Conservation (phyloP, 768 basidiomycete genomes). For the Piloderma croceum region DNA sequence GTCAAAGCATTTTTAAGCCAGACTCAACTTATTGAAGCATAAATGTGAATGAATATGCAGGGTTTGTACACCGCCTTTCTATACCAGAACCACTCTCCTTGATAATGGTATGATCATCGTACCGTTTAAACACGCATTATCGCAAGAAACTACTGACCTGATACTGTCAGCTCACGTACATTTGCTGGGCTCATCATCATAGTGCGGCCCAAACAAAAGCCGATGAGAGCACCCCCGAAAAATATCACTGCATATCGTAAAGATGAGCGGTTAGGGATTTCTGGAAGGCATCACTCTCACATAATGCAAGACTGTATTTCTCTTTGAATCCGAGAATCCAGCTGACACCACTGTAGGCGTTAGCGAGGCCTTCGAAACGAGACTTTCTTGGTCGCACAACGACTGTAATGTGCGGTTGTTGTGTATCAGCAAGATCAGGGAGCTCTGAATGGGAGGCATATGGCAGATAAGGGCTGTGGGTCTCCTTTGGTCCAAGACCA, state of each 20-base stretch:
- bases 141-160: conserved; percentile 2
- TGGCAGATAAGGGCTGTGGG: too few relatives aligned
- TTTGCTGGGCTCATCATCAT: conserved; percentile 14
- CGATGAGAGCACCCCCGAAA: conserved; percentile 22
- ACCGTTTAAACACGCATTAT: background rate
- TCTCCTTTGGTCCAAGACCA: too few relatives aligned
- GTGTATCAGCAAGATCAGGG: too few relatives aligned
- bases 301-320: too few relatives aligned
- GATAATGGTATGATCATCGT: background rate
- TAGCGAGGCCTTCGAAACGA: background rate
- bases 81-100: conserved; percentile 26
- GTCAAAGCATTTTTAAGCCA: too few relatives aligned
- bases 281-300: conserved; percentile 18
- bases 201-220: conserved; percentile 19
- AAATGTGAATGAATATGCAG: too few relatives aligned
- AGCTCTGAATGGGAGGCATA: too few relatives aligned
- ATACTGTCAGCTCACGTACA: conserved; percentile 1
- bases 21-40: background rate
- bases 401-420: background rate
- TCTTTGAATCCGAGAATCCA: too few relatives aligned
- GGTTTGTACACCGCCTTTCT: conserved; percentile 10
- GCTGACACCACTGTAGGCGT: conserved; percentile 18
- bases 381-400: background rate
- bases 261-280: too few relatives aligned
- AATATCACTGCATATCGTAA: too few relatives aligned